Conservation (phyloP, 352 stramenopile genomes). For the Pythium oligandrum region DNA sequence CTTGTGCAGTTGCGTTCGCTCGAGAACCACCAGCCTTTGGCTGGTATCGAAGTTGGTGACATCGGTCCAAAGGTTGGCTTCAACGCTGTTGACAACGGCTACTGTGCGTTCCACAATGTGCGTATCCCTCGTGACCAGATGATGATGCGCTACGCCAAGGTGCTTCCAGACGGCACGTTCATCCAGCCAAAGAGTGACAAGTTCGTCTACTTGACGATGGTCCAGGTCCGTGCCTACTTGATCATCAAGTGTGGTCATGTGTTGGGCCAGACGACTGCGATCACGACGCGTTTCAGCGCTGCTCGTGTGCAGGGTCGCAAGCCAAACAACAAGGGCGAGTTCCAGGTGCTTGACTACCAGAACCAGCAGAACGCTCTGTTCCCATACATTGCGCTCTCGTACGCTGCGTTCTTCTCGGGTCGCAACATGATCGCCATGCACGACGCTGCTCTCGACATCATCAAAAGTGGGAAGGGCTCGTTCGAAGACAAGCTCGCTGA, state of each 20-base stretch:
- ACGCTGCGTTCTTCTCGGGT: constrained; percentile 33
- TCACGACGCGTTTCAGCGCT: constrained; percentile 52
- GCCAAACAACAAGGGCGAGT: constrained; percentile 35
- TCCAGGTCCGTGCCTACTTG: constrained; percentile 31
- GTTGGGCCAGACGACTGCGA: constrained; percentile 28
- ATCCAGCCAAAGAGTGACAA: constrained; percentile 61
- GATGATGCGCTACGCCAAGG: constrained; percentile 45
- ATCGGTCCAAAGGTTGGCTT: constrained; percentile 93
- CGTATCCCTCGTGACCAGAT: constrained; percentile 73
- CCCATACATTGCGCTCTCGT: constrained; percentile 39
- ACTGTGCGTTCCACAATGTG: constrained; percentile 80
- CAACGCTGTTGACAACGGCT: constrained; percentile 91
- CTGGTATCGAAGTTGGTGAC: constrained; percentile 87
- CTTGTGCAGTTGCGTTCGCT: constrained; percentile 87
- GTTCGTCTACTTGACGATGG: constrained; percentile 60
- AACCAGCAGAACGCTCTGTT: constrained; percentile 51
- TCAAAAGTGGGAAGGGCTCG: constrained; percentile 25
- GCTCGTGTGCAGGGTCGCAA: constrained; percentile 39
- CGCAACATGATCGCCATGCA: constrained; percentile 24
- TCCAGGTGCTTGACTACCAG: constrained; percentile 56
- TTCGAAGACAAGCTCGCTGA: constrained; percentile 41
- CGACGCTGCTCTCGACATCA: constrained; percentile 24
- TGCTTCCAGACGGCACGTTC: constrained; percentile 53
- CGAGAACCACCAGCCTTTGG: constrained; percentile 69
- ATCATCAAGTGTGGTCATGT: constrained; percentile 17